These are phyloP conservation scores for Chalaropsis thielavioides DNA, from an alignment of 2,329 filamentous ascomycete species.

Conservation along the genomic window DNA sequence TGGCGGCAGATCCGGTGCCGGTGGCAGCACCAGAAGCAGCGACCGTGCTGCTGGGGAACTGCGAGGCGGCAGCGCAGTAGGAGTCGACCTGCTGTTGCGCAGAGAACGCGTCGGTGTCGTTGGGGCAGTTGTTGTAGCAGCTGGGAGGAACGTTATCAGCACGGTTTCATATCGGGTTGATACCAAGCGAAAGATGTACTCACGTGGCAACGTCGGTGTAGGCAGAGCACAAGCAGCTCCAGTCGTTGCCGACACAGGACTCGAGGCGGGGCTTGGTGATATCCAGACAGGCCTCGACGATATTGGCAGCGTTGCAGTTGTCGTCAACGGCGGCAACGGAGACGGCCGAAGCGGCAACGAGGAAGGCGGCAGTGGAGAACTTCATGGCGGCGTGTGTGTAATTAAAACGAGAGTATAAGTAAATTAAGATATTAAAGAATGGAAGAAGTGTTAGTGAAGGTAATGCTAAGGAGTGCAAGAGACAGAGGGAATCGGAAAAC, in stretches of 20 bases:
- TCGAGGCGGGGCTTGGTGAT: conserved; percentile 29
- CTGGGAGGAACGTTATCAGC: conserved; percentile 21
- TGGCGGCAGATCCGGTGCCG: conserved; percentile 17
- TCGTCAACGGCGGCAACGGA: conserved; percentile 23
- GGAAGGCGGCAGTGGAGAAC: conserved; percentile 29
- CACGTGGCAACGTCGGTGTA: conserved; percentile 34
- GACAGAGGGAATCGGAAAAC: background rate
- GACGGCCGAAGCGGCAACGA: conserved; percentile 26
- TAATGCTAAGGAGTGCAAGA: background rate
- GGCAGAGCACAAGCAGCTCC: conserved; percentile 33
- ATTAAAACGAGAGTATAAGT: conserved; percentile 7
- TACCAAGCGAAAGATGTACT: too few relatives aligned
- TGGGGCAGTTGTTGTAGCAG: conserved; percentile 44
- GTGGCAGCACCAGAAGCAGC: conserved; percentile 20
- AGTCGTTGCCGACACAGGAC: conserved; percentile 30
- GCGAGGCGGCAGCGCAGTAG: conserved; percentile 33
- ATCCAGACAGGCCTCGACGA: conserved; percentile 32
- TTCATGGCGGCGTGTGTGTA: conserved; percentile 32
- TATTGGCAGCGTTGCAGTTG: conserved; percentile 32
- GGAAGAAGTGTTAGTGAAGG: background rate
- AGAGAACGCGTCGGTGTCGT: conserved; percentile 28
- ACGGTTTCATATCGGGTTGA: too few relatives aligned
- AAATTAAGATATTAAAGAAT: conserved; percentile 2
- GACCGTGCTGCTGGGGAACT: conserved; percentile 27
- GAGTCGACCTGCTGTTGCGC: conserved; percentile 29